Base-by-base conservation (phyloP, 768 basidiomycete species). In the Fibroporia radiculosa region DNA sequence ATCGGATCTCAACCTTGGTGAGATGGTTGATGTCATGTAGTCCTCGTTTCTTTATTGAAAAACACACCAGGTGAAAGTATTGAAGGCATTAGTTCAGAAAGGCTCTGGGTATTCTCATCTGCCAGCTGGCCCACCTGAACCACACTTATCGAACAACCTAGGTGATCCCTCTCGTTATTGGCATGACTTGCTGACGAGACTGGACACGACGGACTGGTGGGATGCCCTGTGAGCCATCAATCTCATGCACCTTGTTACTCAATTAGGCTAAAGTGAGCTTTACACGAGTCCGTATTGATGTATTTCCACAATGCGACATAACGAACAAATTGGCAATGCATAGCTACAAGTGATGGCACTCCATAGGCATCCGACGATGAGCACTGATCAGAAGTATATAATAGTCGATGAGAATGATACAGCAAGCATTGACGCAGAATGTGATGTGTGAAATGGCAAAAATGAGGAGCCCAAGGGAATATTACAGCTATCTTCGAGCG, bases 191-290 rank as follows among this genome's bases (percentile, higher is more conserved):
- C 62, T 82, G 16, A 57, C 75, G 14, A 68, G 72, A 26, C 56
- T 82, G 27, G 77, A 77, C 52, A 60, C 77, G 24, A 70, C 66
- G 3, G 71, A 77, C 6, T 84, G 79, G 79, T 83, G 82, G 82
- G 7, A n/a, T n/a, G n/a, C n/a, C n/a, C n/a, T n/a, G n/a, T n/a
- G n/a, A n/a, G n/a, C n/a, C n/a, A n/a, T n/a, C n/a, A n/a, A n/a
- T n/a, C n/a, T n/a, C n/a, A n/a, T n/a, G n/a, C n/a, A n/a, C n/a
- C n/a, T n/a, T n/a, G 13, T 13, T 4, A 34, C 13, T 5, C 22
- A 47, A 19, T n/a, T 28, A 20, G 19, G 28, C 22, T 38, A 52
- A 44, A 31, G 32, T 26, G 23, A 26, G 16, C 45, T 28, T 40
- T 13, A 27, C 41, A 33, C n/a, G 26, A 42, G 18, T 28, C 29